Base-by-base conservation (phyloP, 306 rosid genomes). In the Rosa lucieae region DNA sequence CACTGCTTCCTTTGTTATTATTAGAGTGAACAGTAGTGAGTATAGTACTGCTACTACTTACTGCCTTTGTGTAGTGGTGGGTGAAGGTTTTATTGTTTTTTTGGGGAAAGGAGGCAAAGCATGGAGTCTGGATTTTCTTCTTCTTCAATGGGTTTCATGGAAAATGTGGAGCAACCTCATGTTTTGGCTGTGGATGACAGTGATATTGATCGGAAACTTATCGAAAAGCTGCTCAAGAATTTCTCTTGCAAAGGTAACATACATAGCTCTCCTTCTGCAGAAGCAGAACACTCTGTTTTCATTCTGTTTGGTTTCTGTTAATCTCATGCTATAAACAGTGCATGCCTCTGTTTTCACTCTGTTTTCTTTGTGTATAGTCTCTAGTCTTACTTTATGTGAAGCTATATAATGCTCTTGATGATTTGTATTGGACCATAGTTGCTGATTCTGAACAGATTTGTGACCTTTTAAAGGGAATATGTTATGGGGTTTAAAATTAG, bases 121-220 rank as follows among this genome's bases (percentile, higher is more conserved):
- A 89, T 85, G 93, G 89, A 86, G 78, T 79, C 89, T 80, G 62
- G 67, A 70, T 78, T 85, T 73, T 23, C 77, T 35, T 80, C 93
- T 26, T 82, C 89, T 62, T 63, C 88, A 73, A 84, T 80, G 79
- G 81, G 82, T 84, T 80, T 79, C 75, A 89, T 86, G 92, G 93
- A 87, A 72, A 85, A 40, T 85, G 87, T 82, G 37, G 92, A 79
- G 15, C 85, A 86, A 66, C 97, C 95, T 66, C 98, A 94, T 80
- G 97, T 94, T 83, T 82, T 94, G n/a, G 98, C 97, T 48, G 97
- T 94, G 43, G 98, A 94, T 80, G 98, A 94, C 75, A 92, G 72
- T 70, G 80, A 89, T 48, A 80, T 89, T 79, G 98, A 94, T 83
- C 93, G 97, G 58, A 92, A 89, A 86, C 88, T 94, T 40, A 86